phyloP scores from a whole-genome alignment of 164 flowering plant genomes.

The Aristolochia fimbriata region DNA sequence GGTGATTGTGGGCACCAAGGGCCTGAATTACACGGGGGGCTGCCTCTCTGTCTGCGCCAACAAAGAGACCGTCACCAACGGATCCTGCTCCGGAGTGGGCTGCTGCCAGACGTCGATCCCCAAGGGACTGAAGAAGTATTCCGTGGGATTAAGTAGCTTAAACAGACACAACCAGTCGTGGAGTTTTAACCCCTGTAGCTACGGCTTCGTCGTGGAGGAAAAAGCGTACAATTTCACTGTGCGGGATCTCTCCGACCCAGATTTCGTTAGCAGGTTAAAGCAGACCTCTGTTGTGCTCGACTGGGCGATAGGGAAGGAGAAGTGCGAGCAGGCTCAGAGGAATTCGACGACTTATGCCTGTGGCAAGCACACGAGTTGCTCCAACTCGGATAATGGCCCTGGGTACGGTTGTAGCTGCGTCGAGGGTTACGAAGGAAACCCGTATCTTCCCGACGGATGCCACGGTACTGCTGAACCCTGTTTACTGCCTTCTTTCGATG shows the following conservation, averaged over 20 bases:
- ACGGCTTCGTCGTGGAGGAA: slow-evolving; percentile 5
- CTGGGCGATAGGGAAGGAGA: slow-evolving; percentile 27
- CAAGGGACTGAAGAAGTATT: background rate
- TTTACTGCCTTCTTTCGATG: no score
- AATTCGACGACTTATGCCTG: slow-evolving; percentile 11
- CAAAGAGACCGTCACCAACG: background rate
- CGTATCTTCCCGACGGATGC: slow-evolving; percentile 22
- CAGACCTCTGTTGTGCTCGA: slow-evolving; percentile 20
- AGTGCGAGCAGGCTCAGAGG: slow-evolving; percentile 16
- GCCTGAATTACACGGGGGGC: background rate
- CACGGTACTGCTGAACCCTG: no score
- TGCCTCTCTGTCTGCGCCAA: slow-evolving; percentile 1
- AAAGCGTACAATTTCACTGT: background rate
- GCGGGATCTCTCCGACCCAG: background rate
- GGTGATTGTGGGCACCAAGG: background rate
- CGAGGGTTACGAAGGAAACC: slow-evolving; percentile 44
- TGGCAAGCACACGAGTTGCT: slow-evolving; percentile 13
- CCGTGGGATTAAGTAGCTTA: background rate
- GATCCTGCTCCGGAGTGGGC: slow-evolving; percentile 4
- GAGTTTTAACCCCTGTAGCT: slow-evolving; percentile 3
- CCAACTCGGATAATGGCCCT: slow-evolving; percentile 7
- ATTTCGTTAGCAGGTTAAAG: background rate
- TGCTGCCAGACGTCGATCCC: slow-evolving; percentile 6
- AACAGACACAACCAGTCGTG: background rate
- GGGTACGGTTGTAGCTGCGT: slow-evolving; percentile 43